Evolutionary conservation across 148 eudicot genomes (phyloP), one percentile per base, ranked within the genome.

Genomic region (Cornus suecica): DNA sequence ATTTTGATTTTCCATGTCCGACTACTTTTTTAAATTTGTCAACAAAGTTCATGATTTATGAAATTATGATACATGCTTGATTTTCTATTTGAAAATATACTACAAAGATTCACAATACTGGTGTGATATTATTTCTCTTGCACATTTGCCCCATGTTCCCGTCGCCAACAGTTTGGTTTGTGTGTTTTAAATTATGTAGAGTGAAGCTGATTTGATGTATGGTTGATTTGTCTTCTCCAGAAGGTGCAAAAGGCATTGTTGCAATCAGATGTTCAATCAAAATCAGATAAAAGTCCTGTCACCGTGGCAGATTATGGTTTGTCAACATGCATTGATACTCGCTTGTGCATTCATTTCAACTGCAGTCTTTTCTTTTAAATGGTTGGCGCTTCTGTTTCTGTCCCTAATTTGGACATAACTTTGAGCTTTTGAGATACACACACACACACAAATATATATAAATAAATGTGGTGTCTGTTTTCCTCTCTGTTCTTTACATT

Each of bases 271-370:
- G 97, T 94, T 68, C 99, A 94, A 69, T 89, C 99, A 61, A 94
- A 94, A 82, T 87, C 91, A 75, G 99, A 94, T 82, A 92, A 88
- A 83, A 90, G 90, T 80, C 99, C 99, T 42, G 97, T 92, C 64
- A 94, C 99, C 9, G 92, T 94, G 74, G 99, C 99, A 45, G 97
- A 94, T 83, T 94, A 94, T 83, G 99, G 99, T 94, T 83, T 42
- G 88, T 76, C 51, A 72, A 5, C 15, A 8, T 58, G 8, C 20
- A 52, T 58, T 76, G 37, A 31, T 25, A 70, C 77, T 51, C 75
- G 34, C 73, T 6, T 75, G 22, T 65, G 48, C 72, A 54, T 73
- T 42, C 28, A 52, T 52, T 37, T 65, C 30, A 62, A 27, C 58
- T 63, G 34, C 2, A 15, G 34, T 73, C 58, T 42, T 24, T 29